A percentile compares a stretch with the other conserved stretches of the same genome.
phyloP scores from a whole-genome alignment of 2,329 filamentous ascomycete species.

The Beauveria australis region DNA sequence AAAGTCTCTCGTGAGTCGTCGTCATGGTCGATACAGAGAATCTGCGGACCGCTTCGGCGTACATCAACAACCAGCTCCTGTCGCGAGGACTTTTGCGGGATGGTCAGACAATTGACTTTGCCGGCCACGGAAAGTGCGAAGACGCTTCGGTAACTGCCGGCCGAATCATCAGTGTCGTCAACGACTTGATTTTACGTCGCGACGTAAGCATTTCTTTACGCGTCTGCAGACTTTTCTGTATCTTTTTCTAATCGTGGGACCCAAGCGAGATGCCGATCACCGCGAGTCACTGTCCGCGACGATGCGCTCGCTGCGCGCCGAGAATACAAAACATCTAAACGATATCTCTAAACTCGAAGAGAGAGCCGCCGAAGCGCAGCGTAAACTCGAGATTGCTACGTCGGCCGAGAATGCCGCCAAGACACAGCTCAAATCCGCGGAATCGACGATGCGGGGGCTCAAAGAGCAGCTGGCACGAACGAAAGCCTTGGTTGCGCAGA shows the following conservation, averaged over 20 bases:
- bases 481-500: slow-evolving; percentile 72
- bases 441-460: slow-evolving; percentile 64
- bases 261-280: slow-evolving; percentile 78
- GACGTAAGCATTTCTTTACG: slow-evolving; percentile 53
- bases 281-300: slow-evolving; percentile 75
- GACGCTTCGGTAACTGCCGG: slow-evolving; percentile 60
- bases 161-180: slow-evolving; percentile 83
- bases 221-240: neutral
- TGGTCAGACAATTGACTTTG: slow-evolving; percentile 75
- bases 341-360: slow-evolving; percentile 55
- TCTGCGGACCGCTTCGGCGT: slow-evolving; percentile 58
- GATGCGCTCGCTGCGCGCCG: slow-evolving; percentile 66
- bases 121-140: slow-evolving; percentile 55
- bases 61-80: slow-evolving; percentile 65
- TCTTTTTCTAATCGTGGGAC: slow-evolving; percentile 8
- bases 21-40: slow-evolving; percentile 52
- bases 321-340: slow-evolving; percentile 63
- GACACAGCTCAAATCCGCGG: slow-evolving; percentile 63
- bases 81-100: slow-evolving; percentile 57
- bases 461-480: slow-evolving; percentile 77
- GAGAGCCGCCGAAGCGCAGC: slow-evolving; percentile 45
- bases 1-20: slow-evolving; percentile 1
- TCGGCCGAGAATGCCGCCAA: slow-evolving; percentile 64
- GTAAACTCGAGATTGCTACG: slow-evolving; percentile 50
- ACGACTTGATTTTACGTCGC: slow-evolving; percentile 82